Evolutionary conservation across 805 yeast species (phyloP), one percentile per base, ranked within the genome.

Genomic region (Yarrowia sp.): DNA sequence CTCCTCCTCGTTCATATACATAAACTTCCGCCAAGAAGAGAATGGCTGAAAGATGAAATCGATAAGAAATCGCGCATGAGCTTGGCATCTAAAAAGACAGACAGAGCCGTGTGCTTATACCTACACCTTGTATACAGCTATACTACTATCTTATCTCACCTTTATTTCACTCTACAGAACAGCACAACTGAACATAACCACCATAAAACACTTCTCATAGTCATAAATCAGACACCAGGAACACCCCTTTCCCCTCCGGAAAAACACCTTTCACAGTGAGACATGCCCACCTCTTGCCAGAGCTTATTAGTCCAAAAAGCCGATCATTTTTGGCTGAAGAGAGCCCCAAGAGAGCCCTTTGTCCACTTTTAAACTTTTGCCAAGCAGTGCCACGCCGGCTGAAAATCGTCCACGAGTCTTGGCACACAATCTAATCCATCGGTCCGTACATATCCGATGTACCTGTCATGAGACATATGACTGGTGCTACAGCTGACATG

Each of bases 31-130:
- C 51, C 51, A 45, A 45, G 51, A 45, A 31, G n/a, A 7, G 51
- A 15, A 45, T 45, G 51, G 51, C 55, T 48, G 55, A 48, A 14
- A 48, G 55, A 48, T 48, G 41, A 35, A 48, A 48, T 48, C 32
- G 55, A 48, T 48, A 48, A 48, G 55, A 48, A 48, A 33, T 48
- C 41, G 55, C 55, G 55, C 55, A 35, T 35, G 41, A 32, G 36
- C 50, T 45, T 45, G 51, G 38, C 36, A 10, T n/a, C n/a, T 35
- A 35, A 8, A 45, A 31, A 45, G 51, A 32, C 18, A 31, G 11
- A 8, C 7, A 47, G 55, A 33, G 55, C 41, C 55, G 41, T 33
- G 31, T 22, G 28, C 28, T 22, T 22, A 22, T 22, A 22, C 28
- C 28, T 22, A 22, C 28, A 22, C 28, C 28, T 22, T 22, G 5